A percentile compares a stretch with the other conserved stretches of the same genome.
phyloP scores from a whole-genome alignment of 306 rosid species.

The Quercus wislizeni region DNA sequence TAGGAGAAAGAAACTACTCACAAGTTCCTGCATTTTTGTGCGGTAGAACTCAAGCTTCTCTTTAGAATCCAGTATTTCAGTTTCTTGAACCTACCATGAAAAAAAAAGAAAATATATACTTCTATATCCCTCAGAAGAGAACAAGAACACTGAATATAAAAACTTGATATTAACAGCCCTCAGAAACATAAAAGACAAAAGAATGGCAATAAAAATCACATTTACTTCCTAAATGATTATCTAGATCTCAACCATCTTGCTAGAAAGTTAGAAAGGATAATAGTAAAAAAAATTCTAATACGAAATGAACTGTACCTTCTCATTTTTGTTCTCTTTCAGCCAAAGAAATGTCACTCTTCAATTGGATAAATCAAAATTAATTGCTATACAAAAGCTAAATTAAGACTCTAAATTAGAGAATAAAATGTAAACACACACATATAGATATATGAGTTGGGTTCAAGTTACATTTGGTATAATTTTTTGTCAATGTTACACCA shows the following conservation, averaged over 20 bases:
- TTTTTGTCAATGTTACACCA: too few species aligned
- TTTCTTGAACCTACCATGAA: conserved; percentile 56
- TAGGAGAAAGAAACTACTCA: conserved; percentile 47
- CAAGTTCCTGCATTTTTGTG: conserved; percentile 93
- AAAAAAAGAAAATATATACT: conserved; percentile 5
- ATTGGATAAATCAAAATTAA: neutral
- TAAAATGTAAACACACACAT: too few species aligned
- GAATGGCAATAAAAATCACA: neutral
- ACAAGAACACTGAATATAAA: neutral
- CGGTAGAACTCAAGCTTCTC: conserved; percentile 85
- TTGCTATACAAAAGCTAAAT: neutral
- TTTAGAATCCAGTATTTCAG: conserved; percentile 74
- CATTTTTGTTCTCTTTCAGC: neutral
- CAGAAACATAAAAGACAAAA: neutral
- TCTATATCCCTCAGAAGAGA: conserved; percentile 11
- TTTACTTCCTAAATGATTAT: neutral
- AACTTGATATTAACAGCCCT: neutral
- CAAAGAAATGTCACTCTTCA: neutral
- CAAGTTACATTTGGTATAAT: too few species aligned
- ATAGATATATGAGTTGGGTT: too few species aligned
- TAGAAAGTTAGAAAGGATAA: neutral
- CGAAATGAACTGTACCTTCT: neutral
- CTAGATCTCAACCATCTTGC: neutral
- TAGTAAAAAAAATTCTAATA: neutral
- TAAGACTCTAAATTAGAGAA: neutral